A percentile compares a stretch with the other conserved stretches of the same genome.
These are phyloP conservation scores for Colletotrichum zoysiae DNA, from an alignment of 2,329 filamentous ascomycete species.

Conservation along the genomic window DNA sequence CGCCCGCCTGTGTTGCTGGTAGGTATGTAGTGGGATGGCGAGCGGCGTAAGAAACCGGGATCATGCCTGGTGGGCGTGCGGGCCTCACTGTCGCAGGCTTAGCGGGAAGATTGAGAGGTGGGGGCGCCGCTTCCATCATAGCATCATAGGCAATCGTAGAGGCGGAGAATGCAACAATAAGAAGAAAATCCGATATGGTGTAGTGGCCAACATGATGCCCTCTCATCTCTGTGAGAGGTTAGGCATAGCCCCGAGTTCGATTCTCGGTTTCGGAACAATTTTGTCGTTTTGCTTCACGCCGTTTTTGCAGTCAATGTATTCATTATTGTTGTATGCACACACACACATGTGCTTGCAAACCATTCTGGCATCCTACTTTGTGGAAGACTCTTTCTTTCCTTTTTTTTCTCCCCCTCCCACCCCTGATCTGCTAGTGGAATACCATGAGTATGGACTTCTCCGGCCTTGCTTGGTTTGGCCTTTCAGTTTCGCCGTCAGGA, in stretches of 20 bases:
- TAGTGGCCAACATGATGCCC: slow-evolving; percentile 24
- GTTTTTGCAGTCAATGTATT: no score
- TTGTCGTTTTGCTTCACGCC: neutral
- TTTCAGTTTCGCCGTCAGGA: neutral
- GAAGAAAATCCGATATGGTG: neutral
- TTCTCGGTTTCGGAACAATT: slow-evolving; percentile 17
- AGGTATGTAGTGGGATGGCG: no score
- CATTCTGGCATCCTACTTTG: no score
- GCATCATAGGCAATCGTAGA: no score
- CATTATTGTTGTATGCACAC: no score
- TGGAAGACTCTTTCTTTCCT: neutral
- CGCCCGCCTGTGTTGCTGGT: no score
- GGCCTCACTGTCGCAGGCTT: neutral
- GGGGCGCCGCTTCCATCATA: no score
- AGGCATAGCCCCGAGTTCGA: slow-evolving; percentile 21
- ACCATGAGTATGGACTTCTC: no score
- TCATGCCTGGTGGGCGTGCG: neutral
- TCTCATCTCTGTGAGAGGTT: slow-evolving; percentile 1
- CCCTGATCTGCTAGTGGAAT: neutral
- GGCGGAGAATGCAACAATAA: no score
- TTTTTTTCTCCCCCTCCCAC: neutral
- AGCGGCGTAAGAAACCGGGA: neutral
- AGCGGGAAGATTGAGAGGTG: neutral
- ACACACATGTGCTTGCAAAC: no score
- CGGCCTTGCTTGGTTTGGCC: neutral